Conservation (phyloP, 148 eudicot genomes). For the Vaccinium corymbosum region DNA sequence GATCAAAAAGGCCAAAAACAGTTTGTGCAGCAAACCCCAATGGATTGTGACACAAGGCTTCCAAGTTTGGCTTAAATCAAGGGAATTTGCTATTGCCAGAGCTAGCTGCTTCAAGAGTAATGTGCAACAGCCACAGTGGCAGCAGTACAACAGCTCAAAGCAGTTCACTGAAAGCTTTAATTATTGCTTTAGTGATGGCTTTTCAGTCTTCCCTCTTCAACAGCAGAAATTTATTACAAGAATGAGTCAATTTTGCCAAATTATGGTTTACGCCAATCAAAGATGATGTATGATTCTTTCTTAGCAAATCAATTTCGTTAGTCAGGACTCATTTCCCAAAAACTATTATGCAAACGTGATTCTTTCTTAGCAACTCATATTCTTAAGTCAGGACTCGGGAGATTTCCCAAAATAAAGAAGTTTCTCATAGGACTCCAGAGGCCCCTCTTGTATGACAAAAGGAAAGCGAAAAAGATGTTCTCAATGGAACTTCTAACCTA, state of each 20-base stretch:
- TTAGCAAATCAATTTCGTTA: not conserved
- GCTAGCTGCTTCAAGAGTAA: no score
- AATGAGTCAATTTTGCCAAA: conserved; percentile 1
- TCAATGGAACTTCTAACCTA: not conserved
- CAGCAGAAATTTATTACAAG: not conserved
- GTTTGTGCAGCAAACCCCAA: not conserved
- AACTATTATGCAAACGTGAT: not conserved
- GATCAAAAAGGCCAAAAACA: not conserved
- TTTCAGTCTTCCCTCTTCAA: not conserved
- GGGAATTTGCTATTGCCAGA: no score
- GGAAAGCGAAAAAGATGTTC: not conserved
- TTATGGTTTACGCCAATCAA: not conserved
- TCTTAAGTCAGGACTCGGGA: not conserved
- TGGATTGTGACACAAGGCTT: not conserved
- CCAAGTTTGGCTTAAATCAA: not conserved
- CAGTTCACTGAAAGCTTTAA: conserved; percentile 1
- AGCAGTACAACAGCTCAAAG: not conserved
- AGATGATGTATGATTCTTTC: not conserved
- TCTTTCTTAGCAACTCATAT: not conserved
- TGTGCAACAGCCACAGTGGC: not conserved
- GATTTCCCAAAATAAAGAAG: not conserved
- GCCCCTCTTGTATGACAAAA: not conserved
- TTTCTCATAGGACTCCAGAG: not conserved
- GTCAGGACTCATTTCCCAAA: not conserved
- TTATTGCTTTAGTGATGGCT: not conserved